A percentile compares a stretch with the other conserved stretches of the same genome.
phyloP scores from a whole-genome alignment of 495 filamentous ascomycete genomes.

The Penicillium antarcticum region DNA sequence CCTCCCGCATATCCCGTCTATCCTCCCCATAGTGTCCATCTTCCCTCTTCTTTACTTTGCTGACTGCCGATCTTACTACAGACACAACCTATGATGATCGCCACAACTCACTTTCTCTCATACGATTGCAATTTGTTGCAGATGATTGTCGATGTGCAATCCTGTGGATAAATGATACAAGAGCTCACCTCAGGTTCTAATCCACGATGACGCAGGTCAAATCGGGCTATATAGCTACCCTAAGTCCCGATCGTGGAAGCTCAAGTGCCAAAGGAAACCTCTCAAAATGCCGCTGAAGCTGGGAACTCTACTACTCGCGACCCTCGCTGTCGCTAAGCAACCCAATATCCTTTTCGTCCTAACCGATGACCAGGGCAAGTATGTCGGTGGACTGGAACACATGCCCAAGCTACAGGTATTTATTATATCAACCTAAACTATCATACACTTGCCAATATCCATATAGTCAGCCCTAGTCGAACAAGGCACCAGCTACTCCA shows the following conservation, averaged over 20 bases:
- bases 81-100: slow-evolving; percentile 4
- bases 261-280: not conserved
- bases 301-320: slow-evolving; percentile 9
- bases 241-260: not conserved
- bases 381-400: slow-evolving; percentile 55
- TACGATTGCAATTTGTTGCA: not conserved
- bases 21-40: not conserved
- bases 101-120: slow-evolving; percentile 1
- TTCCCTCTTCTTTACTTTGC: not conserved
- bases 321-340: slow-evolving; percentile 16
- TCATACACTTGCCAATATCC: not conserved
- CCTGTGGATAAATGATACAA: slow-evolving; percentile 21
- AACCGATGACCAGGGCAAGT: slow-evolving; percentile 61
- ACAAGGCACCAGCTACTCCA: slow-evolving; percentile 27
- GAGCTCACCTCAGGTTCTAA: not conserved
- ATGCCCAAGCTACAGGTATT: slow-evolving; percentile 48
- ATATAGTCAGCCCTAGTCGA: slow-evolving; percentile 29
- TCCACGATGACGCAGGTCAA: not conserved
- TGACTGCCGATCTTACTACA: not conserved
- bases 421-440: not conserved
- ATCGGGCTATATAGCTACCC: slow-evolving; percentile 3
- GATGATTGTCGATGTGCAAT: slow-evolving; percentile 14
- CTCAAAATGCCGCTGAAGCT: not conserved
- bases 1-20: not conserved
- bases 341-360: slow-evolving; percentile 62